Percentiles rank a stretch among this genome's conserved stretches.
phyloP scores from a whole-genome alignment of 768 basidiomycete species.

The Tulasnella sp. region DNA sequence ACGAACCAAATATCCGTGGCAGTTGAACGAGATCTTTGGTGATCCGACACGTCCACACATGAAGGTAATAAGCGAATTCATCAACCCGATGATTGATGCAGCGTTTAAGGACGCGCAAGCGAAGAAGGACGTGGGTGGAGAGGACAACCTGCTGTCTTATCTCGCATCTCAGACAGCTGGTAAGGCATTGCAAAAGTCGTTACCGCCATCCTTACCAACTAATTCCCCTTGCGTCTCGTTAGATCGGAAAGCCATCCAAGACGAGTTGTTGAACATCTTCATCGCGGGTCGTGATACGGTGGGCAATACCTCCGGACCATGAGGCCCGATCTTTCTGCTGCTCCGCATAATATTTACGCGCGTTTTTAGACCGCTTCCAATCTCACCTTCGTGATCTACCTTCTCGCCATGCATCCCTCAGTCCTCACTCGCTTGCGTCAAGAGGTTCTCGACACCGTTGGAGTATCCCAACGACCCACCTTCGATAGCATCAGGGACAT shows the following conservation, averaged over 20 bases:
- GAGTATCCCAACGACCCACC: slow-evolving; percentile 36
- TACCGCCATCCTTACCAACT: neutral
- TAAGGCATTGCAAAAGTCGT: neutral
- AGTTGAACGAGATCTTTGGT: slow-evolving; percentile 32
- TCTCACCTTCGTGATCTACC: slow-evolving; percentile 45
- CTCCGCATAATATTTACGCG: neutral
- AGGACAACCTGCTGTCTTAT: too few species aligned
- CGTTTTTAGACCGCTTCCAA: slow-evolving; percentile 34
- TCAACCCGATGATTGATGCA: slow-evolving; percentile 41
- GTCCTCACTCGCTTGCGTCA: slow-evolving; percentile 37
- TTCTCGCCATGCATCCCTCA: slow-evolving; percentile 43
- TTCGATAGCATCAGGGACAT: slow-evolving; percentile 47
- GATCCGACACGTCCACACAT: slow-evolving; percentile 37
- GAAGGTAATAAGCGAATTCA: slow-evolving; percentile 36
- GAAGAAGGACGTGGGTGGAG: too few species aligned
- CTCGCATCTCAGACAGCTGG: too few species aligned
- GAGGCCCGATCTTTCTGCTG: too few species aligned
- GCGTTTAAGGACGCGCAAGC: too few species aligned
- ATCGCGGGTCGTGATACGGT: slow-evolving; percentile 73
- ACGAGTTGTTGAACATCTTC: slow-evolving; percentile 68
- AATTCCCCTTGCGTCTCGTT: slow-evolving; percentile 7
- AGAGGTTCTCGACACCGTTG: slow-evolving; percentile 41
- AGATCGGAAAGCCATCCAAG: slow-evolving; percentile 60
- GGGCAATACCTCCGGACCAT: slow-evolving; percentile 23
- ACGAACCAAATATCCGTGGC: slow-evolving; percentile 31